Percentiles rank a stretch among this genome's conserved stretches.
Conservation (phyloP, 2,329 filamentous ascomycete species). For the Lachnum nothofagi region DNA sequence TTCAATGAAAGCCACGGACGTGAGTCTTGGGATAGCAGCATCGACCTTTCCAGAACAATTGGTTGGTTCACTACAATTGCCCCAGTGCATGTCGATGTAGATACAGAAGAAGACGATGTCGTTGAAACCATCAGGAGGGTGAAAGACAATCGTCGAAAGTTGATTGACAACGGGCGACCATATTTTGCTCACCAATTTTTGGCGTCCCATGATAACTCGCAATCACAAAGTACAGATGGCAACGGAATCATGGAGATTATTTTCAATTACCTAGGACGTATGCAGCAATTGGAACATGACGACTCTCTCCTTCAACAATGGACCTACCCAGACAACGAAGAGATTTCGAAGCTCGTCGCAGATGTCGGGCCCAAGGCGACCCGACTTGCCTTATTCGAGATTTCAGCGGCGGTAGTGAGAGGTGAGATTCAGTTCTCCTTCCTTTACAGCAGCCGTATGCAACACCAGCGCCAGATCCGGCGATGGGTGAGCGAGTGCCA, state of each 20-base stretch:
- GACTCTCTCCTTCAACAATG: slow-evolving; percentile 29
- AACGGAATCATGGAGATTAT: slow-evolving; percentile 41
- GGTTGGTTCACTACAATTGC: slow-evolving; percentile 44
- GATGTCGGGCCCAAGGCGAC: slow-evolving; percentile 8
- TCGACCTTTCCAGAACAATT: slow-evolving; percentile 37
- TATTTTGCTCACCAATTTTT: slow-evolving; percentile 37
- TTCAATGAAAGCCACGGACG: slow-evolving; percentile 41
- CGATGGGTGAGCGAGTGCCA: slow-evolving; percentile 9
- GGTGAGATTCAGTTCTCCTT: slow-evolving; percentile 13
- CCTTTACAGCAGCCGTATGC: slow-evolving; percentile 9
- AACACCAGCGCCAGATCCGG: slow-evolving; percentile 8
- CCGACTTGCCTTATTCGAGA: slow-evolving; percentile 11
- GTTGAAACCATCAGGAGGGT: slow-evolving; percentile 20
- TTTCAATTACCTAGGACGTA: slow-evolving; percentile 45
- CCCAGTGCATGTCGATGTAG: slow-evolving; percentile 26
- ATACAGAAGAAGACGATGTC: background rate
- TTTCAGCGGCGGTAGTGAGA: slow-evolving; percentile 10
- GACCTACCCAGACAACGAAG: background rate
- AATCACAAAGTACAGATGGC: slow-evolving; percentile 26
- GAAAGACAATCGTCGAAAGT: slow-evolving; percentile 35
- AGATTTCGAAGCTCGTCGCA: slow-evolving; percentile 5
- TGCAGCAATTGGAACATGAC: slow-evolving; percentile 40
- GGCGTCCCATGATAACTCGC: slow-evolving; percentile 26
- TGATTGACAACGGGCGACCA: slow-evolving; percentile 34
- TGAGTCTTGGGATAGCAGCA: slow-evolving; percentile 31